phyloP scores from a whole-genome alignment of 2,329 filamentous ascomycete species.

The Kalaharituber pfeilii region DNA sequence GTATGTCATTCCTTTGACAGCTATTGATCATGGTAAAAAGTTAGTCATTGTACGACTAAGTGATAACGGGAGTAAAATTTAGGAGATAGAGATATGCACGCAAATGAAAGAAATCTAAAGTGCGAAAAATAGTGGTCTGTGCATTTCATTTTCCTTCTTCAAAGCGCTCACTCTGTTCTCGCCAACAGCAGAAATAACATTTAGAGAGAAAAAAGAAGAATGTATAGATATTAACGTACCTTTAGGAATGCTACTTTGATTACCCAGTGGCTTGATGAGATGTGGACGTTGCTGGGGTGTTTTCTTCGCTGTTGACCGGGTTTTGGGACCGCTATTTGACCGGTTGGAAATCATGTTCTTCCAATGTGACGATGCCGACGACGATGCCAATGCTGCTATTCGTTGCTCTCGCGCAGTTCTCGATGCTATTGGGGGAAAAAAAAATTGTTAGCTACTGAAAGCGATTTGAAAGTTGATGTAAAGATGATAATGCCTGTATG shows the following conservation, averaged over 20 bases:
- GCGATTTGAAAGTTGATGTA: no score
- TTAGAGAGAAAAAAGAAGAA: no score
- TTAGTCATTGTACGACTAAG: no score
- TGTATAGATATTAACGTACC: constrained; percentile 40
- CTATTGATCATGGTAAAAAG: constrained; percentile 29
- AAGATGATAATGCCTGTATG: no score
- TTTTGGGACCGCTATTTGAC: constrained; percentile 27
- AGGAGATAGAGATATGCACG: no score
- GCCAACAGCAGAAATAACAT: no score
- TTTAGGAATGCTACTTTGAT: constrained; percentile 56
- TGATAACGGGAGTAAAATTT: no score
- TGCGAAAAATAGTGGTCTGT: no score
- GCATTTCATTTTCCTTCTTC: no score
- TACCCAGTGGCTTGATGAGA: constrained; percentile 69
- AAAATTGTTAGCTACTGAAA: not conserved
- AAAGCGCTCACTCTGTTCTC: no score
- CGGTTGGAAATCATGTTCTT: constrained; percentile 38
- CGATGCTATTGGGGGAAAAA: constrained; percentile 27
- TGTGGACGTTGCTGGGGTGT: constrained; percentile 57
- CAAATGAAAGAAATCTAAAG: no score
- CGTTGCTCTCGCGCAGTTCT: constrained; percentile 32
- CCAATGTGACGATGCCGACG: constrained; percentile 36
- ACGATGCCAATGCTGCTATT: constrained; percentile 25
- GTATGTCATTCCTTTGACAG: constrained; percentile 88
- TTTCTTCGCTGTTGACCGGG: constrained; percentile 34